Base-by-base conservation (phyloP, 257 asterid genomes). In the Craterostigma plantagineum region DNA sequence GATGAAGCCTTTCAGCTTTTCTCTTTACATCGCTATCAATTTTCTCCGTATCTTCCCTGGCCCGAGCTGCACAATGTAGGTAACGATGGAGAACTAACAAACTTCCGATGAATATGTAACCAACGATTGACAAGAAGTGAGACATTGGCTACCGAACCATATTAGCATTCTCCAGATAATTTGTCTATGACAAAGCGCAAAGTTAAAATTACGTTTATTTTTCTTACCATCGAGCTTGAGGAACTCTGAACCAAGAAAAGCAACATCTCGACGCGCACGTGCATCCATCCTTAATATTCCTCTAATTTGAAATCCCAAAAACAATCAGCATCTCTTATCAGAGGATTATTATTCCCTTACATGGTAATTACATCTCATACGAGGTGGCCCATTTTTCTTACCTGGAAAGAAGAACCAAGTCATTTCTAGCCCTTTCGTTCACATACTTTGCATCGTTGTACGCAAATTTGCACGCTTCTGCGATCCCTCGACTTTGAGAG, bases 191-290 rank as follows among this genome's bases (percentile, higher is more conserved):
- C 12, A 17, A 41, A 13, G 14, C 4, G 13, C 13, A 37, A 3
- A 11, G 13, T 37, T 37, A 13, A 37, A 10, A 11, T 7, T 1
- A 56, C n/a, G n/a, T n/a, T n/a, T 46, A 38, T 49, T 64, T 48
- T 43, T 35, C 66, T 63, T 67, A 86, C 97, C 97, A 53, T 86
- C 97, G 61, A 86, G 81, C 76, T 86, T 86, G 53, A 86, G 94
- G 66, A 86, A 78, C 64, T 69, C 92, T 16, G 82, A 63, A 58
- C 94, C 79, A 44, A 87, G 81, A 71, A 87, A 58, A 3, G 97
- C 97, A 54, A 86, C 77, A 37, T 87, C 97, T 62, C 68, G 84
- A 47, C 92, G 80, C 14, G 80, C 97, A 49, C 97, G 97, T 46
- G 85, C 93, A 59, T 81, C 77, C 81, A 81, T 56, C 65, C 68